Evolutionary conservation across 257 asterid genomes (phyloP).

Genomic region (Solanum lignicaule): DNA sequence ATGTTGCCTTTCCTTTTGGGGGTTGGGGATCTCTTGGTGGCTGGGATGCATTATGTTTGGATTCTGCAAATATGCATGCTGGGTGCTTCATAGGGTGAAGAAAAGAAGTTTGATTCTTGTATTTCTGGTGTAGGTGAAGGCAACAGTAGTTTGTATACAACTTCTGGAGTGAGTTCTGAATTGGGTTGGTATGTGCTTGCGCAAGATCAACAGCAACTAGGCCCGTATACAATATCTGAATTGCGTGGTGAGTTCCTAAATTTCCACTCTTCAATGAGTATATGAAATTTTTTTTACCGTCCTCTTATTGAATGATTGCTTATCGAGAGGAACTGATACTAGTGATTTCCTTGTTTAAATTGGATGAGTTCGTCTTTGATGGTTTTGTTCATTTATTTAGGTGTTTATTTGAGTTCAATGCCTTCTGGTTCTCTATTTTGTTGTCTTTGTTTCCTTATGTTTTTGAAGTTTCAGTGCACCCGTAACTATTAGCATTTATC

Average conservation of each 20-base stretch:
- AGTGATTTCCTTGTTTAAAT: background rate
- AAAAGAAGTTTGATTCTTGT: background rate
- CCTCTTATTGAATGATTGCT: background rate
- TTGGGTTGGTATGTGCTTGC: conserved; percentile 89
- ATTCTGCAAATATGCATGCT: background rate
- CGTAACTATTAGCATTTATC: conserved; percentile 20
- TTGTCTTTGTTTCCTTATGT: conserved; percentile 5
- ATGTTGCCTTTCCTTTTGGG: background rate
- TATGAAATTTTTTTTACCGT: background rate
- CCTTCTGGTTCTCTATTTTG: conserved; percentile 18
- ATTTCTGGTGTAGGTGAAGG: conserved; percentile 18
- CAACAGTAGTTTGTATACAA: conserved; percentile 7
- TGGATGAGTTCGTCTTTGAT: background rate
- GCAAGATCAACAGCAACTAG: conserved; percentile 55
- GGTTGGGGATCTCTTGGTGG: background rate
- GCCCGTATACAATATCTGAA: conserved; percentile 77
- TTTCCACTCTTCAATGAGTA: background rate
- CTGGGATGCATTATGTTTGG: background rate
- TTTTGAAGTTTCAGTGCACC: conserved; percentile 17
- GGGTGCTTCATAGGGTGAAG: background rate
- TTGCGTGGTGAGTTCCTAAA: conserved; percentile 49
- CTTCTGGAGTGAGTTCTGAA: conserved; percentile 28
- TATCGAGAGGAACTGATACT: background rate
- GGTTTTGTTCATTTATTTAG: background rate
- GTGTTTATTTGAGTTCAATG: conserved; percentile 5